These are phyloP conservation scores for Spathaspora girioi DNA, from an alignment of 805 yeast species.

Conservation along the genomic window DNA sequence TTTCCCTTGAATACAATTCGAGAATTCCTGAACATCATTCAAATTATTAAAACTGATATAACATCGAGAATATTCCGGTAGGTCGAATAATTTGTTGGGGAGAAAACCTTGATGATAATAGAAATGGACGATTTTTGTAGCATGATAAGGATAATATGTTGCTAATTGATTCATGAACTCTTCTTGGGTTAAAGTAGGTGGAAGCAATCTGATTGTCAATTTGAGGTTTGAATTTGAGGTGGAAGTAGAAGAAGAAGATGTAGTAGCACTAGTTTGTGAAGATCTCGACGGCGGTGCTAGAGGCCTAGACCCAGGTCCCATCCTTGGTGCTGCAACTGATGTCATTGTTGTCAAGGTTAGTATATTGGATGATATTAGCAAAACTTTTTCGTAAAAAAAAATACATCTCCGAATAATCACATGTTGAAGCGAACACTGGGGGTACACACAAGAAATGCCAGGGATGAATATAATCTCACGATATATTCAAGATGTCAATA, in stretches of 20 bases:
- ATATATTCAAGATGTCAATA: conserved; percentile 5
- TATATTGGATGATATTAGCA: no score
- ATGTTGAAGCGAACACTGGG: neutral
- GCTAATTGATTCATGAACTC: conserved; percentile 10
- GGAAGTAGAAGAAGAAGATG: neutral
- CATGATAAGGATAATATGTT: conserved; percentile 7
- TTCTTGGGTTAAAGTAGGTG: conserved; percentile 25
- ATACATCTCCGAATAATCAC: neutral
- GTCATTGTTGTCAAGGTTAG: conserved; percentile 1
- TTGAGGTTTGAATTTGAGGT: conserved; percentile 12
- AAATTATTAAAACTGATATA: conserved; percentile 34
- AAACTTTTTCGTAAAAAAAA: neutral
- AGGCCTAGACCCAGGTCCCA: neutral
- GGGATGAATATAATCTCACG: neutral
- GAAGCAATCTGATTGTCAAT: conserved; percentile 38
- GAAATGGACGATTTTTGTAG: conserved; percentile 12
- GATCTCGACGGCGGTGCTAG: neutral
- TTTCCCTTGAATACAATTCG: conserved; percentile 16
- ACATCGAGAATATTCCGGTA: conserved; percentile 39
- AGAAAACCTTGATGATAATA: conserved; percentile 43
- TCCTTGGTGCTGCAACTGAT: conserved; percentile 6
- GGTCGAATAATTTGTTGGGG: conserved; percentile 36
- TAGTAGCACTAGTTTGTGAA: neutral
- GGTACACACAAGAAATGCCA: neutral
- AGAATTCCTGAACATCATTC: conserved; percentile 23